Base-by-base conservation (phyloP, 371 early-diverging fungal species). In the Basidiobolus meristosporus region DNA sequence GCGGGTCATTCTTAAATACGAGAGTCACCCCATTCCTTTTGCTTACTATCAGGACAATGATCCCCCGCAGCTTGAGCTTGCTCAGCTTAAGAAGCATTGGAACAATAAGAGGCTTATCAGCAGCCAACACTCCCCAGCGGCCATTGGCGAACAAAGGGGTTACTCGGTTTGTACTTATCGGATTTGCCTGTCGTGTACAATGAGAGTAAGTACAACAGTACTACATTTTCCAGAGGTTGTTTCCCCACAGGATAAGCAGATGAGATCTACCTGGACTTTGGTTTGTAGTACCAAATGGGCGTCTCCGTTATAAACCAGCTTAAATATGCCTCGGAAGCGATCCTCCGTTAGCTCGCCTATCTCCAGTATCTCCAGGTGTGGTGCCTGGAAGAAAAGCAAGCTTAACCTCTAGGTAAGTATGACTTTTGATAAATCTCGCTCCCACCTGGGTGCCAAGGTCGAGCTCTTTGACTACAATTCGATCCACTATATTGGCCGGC, bases 341-440 rank as follows among this genome's bases (percentile, higher is more conserved):
- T 92, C 91, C 37, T 69, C 77, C 3, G 75, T 70, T 19, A 98
- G 66, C 43, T 98, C 98, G 29, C 91, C 84, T 46, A 98, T 88
- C 48, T 98, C 98, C 12, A 98, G 59, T 45, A 98, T 88, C 51
- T 95, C 96, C 20, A 98, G 68, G 34, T 90, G 90, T 12, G 98
- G 98, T 18, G 98, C 82, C 80, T 85, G 55, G 47, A 3, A 12
- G 10, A 36, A 11, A 36, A 11, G 39, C 17, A 37, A 31, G 39
- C 23, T 26, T 33, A 1, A 35, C 33, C 15, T 18, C 18, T 30
- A 14, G 29, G 44, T 6, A 37, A 12, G 29, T n/a, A 2, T 29
- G 9, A n/a, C n/a, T n/a, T n/a, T n/a, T n/a, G n/a, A n/a, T n/a
- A n/a, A n/a, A n/a, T n/a, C n/a, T n/a, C n/a, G n/a, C n/a, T n/a